Conservation (phyloP, 2,329 filamentous ascomycete species). For the Trichocomaceae sp. region DNA sequence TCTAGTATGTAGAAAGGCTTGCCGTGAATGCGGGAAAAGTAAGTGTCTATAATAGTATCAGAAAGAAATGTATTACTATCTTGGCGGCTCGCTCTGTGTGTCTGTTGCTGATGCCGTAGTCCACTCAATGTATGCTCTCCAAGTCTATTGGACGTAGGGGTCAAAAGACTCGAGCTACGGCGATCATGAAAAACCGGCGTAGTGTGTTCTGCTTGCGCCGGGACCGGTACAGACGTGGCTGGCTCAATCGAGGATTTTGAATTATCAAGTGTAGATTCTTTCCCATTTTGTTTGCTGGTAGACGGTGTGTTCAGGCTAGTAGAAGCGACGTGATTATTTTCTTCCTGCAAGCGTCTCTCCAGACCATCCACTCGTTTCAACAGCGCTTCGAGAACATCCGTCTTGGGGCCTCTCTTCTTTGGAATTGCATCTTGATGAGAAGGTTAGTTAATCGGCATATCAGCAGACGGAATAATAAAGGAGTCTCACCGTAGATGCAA, state of each 20-base stretch:
- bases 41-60: slow-evolving; percentile 66
- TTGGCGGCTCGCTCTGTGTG: slow-evolving; percentile 36
- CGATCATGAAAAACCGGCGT: slow-evolving; percentile 14
- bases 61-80: slow-evolving; percentile 40
- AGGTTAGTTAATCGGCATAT: background rate
- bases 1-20: slow-evolving; percentile 79
- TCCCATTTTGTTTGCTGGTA: slow-evolving; percentile 22
- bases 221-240: slow-evolving; percentile 14
- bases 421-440: slow-evolving; percentile 65
- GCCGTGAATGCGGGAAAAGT: slow-evolving; percentile 71
- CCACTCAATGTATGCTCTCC: slow-evolving; percentile 12
- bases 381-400: slow-evolving; percentile 77
- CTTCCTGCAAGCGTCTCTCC: slow-evolving; percentile 70
- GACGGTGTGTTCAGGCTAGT: slow-evolving; percentile 43
- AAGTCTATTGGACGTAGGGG: slow-evolving; percentile 14
- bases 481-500: slow-evolving; percentile 69
- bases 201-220: slow-evolving; percentile 12
- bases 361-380: slow-evolving; percentile 79
- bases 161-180: slow-evolving; percentile 17
- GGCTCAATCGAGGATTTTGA: slow-evolving; percentile 13
- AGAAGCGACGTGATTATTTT: slow-evolving; percentile 44
- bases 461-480: background rate
- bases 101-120: slow-evolving; percentile 20
- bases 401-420: slow-evolving; percentile 85
- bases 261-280: slow-evolving; percentile 11